Percentiles rank a stretch among this genome's conserved stretches.
phyloP scores from a whole-genome alignment of 2,329 filamentous ascomycete genomes.

The Rhynchosporium graminicola region DNA sequence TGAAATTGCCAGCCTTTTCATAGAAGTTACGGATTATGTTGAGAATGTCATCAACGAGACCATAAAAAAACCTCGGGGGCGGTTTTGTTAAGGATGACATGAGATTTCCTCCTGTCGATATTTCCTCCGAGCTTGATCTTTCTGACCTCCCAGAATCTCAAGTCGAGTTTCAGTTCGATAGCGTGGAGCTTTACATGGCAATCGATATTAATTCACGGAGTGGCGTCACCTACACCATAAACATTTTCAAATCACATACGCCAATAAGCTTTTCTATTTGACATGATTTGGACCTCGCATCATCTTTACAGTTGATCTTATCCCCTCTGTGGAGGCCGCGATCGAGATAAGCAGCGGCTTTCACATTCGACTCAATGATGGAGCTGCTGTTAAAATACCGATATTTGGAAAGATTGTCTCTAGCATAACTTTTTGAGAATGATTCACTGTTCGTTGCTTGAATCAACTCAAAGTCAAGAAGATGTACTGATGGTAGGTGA shows the following conservation, averaged over 20 bases:
- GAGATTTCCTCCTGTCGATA: slow-evolving; percentile 43
- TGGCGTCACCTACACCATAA: slow-evolving; percentile 49
- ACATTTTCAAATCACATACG: slow-evolving; percentile 50
- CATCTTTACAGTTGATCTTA: slow-evolving; percentile 52
- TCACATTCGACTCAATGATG: slow-evolving; percentile 56
- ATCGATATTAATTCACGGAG: slow-evolving; percentile 47
- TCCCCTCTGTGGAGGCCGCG: slow-evolving; percentile 49
- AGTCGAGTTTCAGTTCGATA: slow-evolving; percentile 52
- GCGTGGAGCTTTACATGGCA: slow-evolving; percentile 53
- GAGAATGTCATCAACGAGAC: not conserved
- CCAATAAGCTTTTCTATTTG: slow-evolving; percentile 46
- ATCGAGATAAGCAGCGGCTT: slow-evolving; percentile 56
- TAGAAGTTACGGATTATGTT: slow-evolving; percentile 35
- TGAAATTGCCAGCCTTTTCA: slow-evolving; percentile 43
- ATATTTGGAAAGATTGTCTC: slow-evolving; percentile 54
- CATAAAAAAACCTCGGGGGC: slow-evolving; percentile 29
- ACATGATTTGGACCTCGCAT: slow-evolving; percentile 46
- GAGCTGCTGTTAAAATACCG: slow-evolving; percentile 49
- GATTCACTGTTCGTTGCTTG: not conserved
- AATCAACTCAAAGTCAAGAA: not conserved
- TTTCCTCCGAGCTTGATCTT: slow-evolving; percentile 49
- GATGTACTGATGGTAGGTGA: not conserved
- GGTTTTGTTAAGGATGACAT: slow-evolving; percentile 36
- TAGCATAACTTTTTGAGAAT: slow-evolving; percentile 50
- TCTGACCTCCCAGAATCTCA: slow-evolving; percentile 46